Evolutionary conservation across 768 basidiomycete species (phyloP).

Genomic region (Xerocomellus amylosporus): DNA sequence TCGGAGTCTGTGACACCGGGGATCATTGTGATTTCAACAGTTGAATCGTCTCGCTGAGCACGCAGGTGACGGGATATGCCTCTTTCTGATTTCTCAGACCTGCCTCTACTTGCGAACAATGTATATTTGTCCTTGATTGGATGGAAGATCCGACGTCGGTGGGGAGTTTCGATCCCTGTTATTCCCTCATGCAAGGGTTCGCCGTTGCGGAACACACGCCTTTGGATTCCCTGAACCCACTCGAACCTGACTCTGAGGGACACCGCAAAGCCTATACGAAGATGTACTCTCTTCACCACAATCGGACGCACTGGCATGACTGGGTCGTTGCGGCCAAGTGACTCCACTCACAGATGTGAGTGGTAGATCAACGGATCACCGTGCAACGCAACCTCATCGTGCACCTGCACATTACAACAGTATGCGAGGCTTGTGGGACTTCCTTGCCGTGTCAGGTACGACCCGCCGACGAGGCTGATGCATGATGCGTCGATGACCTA

Average conservation of each 20-base stretch:
- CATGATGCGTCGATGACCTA: no score
- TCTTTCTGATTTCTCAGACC: no score
- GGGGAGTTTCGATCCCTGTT: neutral
- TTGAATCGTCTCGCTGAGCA: no score
- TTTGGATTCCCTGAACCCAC: no score
- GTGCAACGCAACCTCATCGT: constrained; percentile 25
- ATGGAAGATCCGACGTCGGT: no score
- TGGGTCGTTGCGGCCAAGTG: neutral
- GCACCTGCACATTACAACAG: constrained; percentile 13
- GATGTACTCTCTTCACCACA: neutral
- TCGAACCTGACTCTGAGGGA: neutral
- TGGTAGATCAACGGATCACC: neutral
- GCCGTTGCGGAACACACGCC: neutral
- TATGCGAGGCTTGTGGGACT: constrained; percentile 20
- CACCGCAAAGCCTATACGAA: neutral
- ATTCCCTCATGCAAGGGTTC: neutral
- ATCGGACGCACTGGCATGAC: neutral
- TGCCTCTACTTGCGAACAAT: neutral
- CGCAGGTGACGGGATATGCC: no score
- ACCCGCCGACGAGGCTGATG: no score
- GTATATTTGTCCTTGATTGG: neutral
- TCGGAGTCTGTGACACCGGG: no score
- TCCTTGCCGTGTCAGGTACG: no score
- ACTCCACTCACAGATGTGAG: constrained; percentile 3
- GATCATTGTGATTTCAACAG: no score